Evolutionary conservation across 1,284 basidiomycete genomes (phyloP).

Genomic region (Leccinum huronense): DNA sequence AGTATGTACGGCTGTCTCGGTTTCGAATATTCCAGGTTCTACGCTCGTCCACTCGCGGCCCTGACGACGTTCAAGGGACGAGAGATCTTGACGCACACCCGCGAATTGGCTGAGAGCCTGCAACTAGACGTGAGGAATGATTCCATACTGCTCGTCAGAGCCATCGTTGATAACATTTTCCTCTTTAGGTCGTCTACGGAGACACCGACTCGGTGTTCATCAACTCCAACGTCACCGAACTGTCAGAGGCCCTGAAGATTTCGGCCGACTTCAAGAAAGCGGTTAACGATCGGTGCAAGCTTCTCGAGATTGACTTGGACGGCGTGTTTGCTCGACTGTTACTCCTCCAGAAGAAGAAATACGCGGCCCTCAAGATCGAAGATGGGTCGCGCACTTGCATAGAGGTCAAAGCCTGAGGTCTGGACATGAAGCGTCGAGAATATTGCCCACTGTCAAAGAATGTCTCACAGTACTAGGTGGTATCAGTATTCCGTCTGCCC

Average conservation of each 20-base stretch:
- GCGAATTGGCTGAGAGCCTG: constrained; percentile 89
- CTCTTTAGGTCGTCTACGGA: constrained; percentile 88
- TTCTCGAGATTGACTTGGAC: constrained; percentile 97
- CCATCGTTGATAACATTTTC: not conserved
- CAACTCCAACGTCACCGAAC: constrained; percentile 91
- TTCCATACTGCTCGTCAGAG: not conserved
- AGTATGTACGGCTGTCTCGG: constrained; percentile 99
- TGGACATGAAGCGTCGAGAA: constrained; percentile 99
- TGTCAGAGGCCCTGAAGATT: constrained; percentile 87
- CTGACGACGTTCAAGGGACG: constrained; percentile 98
- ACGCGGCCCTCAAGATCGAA: constrained; percentile 94
- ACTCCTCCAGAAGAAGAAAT: constrained; percentile 98
- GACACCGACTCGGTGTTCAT: constrained; percentile 99
- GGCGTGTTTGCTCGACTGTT: constrained; percentile 92
- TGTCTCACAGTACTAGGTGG: constrained; percentile 75
- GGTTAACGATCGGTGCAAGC: constrained; percentile 93
- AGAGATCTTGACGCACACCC: constrained; percentile 93
- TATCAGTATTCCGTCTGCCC: not conserved
- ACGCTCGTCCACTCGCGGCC: constrained; percentile 92
- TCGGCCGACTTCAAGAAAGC: constrained; percentile 92
- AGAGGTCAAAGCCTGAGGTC: constrained; percentile 95
- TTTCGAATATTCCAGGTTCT: constrained; percentile 96
- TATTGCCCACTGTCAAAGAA: constrained; percentile 92
- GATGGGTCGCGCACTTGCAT: constrained; percentile 72
- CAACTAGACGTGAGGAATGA: constrained; percentile 72